Evolutionary conservation across 345 rosid species (phyloP), one percentile per base, ranked within the genome.

Genomic region (Salix koriyanagi): DNA sequence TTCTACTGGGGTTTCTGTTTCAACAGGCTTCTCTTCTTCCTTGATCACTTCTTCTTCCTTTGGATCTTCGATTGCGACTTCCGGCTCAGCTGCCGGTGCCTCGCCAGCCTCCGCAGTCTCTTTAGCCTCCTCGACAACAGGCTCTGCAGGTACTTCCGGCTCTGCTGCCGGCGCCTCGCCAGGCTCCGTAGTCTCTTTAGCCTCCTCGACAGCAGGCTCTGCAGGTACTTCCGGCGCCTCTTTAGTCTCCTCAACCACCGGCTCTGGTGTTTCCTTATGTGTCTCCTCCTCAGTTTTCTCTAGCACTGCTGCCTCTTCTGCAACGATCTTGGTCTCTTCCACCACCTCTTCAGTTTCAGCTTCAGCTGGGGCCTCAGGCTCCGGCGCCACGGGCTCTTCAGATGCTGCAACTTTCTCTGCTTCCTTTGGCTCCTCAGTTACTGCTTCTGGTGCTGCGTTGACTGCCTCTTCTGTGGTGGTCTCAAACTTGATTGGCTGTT

Each of bases 241-340:
- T 30, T 60, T 69, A 48, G 23, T 70, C 54, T 67, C 73, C 54
- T 73, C 83, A 5, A 8, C 76, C 4, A 26, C 82, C 4, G 80
- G 65, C 74, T 84, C 85, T 0, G 77, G 36, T 48, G 69, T 62
- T 62, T 79, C 85, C 77, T 76, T 58, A 12, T 83, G 76, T 32
- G 79, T 69, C 10, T 82, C 83, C 73, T 77, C 84, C 71, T 77
- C 78, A 7, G 76, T 73, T 70, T 76, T 71, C 73, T 82, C 81
- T 21, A 6, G 78, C 6, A 44, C 68, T 32, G 41, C 73, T 34
- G 82, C 84, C 77, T 88, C 90, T 61, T 71, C 81, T n/a, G 75
- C 71, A 48, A 72, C 82, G 39, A 46, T 80, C 67, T 82, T 79
- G 66, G 76, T 73, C 72, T 82, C 85, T 84, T 79, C 80, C 12